Percentiles rank a stretch among this genome's conserved stretches.
Conservation (phyloP, 306 rosid species). For the Boehmeria nivea region DNA sequence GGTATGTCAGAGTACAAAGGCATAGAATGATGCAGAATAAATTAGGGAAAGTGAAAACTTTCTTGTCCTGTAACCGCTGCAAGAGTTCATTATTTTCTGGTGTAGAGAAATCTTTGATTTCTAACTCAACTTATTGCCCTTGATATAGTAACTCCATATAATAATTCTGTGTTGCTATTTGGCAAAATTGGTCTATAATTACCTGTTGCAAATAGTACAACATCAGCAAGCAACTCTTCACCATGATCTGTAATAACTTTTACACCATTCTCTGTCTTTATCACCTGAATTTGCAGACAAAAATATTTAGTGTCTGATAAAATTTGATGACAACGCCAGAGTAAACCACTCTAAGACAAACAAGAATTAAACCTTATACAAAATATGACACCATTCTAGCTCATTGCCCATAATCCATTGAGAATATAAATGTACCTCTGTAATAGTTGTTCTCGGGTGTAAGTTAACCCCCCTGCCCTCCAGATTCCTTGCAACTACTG, state of each 20-base stretch:
- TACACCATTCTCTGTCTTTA: constrained; percentile 71
- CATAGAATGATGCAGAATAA: too few species aligned
- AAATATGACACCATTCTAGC: neutral
- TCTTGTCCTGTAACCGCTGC: too few species aligned
- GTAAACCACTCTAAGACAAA: constrained; percentile 19
- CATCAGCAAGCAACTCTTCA: constrained; percentile 82
- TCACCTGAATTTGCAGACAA: constrained; percentile 44
- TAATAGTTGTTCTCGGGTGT: constrained; percentile 66
- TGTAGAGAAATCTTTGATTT: too few species aligned
- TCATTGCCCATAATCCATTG: constrained; percentile 2
- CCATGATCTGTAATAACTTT: constrained; percentile 89
- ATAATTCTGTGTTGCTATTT: too few species aligned
- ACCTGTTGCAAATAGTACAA: constrained; percentile 93
- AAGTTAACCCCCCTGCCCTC: constrained; percentile 90
- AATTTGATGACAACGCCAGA: too few species aligned
- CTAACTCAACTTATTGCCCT: too few species aligned
- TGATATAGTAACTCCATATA: too few species aligned
- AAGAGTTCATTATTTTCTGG: too few species aligned
- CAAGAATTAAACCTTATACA: neutral
- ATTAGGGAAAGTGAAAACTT: too few species aligned
- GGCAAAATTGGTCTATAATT: too few species aligned
- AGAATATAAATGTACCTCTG: constrained; percentile 45
- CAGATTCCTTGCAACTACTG: constrained; percentile 86
- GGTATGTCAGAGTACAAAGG: too few species aligned
- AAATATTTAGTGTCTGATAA: too few species aligned